These are phyloP conservation scores for Rhinocladiella mackenziei DNA, from an alignment of 2,329 filamentous ascomycete species.

Conservation along the genomic window DNA sequence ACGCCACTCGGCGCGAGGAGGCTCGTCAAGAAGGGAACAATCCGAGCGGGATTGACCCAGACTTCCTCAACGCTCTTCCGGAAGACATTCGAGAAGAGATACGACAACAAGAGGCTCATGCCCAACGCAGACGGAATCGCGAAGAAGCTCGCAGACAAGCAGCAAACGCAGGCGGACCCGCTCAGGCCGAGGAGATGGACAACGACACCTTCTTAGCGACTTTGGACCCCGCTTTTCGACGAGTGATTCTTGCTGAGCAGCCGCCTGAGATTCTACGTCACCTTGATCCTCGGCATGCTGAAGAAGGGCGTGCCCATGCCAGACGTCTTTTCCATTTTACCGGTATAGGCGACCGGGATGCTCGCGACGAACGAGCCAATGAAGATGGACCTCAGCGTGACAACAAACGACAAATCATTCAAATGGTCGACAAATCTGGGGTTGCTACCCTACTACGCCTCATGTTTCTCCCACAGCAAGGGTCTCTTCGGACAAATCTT, in stretches of 20 bases:
- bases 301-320: slow-evolving; percentile 73
- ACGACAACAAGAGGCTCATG: slow-evolving; percentile 81
- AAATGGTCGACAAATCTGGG: slow-evolving; percentile 95
- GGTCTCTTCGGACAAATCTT: slow-evolving; percentile 75
- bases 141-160: slow-evolving; percentile 69
- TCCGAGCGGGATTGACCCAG: slow-evolving; percentile 46
- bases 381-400: slow-evolving; percentile 38
- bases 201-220: slow-evolving; percentile 87
- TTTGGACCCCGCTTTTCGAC: slow-evolving; percentile 75
- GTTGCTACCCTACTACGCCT: slow-evolving; percentile 94
- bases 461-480: slow-evolving; percentile 94
- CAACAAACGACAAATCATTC: slow-evolving; percentile 68
- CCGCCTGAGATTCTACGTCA: slow-evolving; percentile 81
- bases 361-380: slow-evolving; percentile 31
- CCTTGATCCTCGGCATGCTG: slow-evolving; percentile 78
- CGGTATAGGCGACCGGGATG: slow-evolving; percentile 43
- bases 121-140: slow-evolving; percentile 81
- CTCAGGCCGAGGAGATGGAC: slow-evolving; percentile 78
- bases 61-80: slow-evolving; percentile 88
- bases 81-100: slow-evolving; percentile 87
- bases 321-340: slow-evolving; percentile 55
- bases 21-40: slow-evolving; percentile 62
- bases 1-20: slow-evolving; percentile 76
- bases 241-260: slow-evolving; percentile 85
- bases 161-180: slow-evolving; percentile 42